phyloP scores from a whole-genome alignment of 106 monocot genomes.

The Cymbidium sinense region DNA sequence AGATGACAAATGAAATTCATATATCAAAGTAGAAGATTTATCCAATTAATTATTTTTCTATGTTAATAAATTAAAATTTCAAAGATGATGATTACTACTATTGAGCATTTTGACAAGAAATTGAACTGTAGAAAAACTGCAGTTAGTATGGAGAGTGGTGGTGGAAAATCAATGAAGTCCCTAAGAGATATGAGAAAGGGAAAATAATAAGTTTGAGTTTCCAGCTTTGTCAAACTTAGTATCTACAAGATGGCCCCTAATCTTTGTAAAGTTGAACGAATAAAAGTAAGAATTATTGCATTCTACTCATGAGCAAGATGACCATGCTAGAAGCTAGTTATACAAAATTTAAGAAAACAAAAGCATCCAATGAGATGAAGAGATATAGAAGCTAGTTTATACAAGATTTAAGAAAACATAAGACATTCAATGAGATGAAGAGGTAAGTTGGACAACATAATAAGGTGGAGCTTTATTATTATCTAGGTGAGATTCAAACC shows the following conservation, averaged over 20 bases:
- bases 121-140: background rate
- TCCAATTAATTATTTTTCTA: background rate
- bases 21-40: background rate
- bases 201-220: background rate
- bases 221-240: background rate
- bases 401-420: no score
- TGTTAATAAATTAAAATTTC: background rate
- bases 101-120: background rate
- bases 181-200: background rate
- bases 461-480: no score
- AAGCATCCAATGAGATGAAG: no score
- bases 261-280: background rate
- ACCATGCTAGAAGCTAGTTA: background rate
- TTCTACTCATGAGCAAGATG: background rate
- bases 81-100: background rate
- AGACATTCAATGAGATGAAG: background rate
- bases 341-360: background rate
- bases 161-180: background rate
- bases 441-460: background rate
- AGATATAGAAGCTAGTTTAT: no score
- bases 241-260: background rate
- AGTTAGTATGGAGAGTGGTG: background rate
- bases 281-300: background rate
- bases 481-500: no score
- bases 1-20: background rate